Conservation (phyloP, 306 rosid genomes). For the Vigna radiata region DNA sequence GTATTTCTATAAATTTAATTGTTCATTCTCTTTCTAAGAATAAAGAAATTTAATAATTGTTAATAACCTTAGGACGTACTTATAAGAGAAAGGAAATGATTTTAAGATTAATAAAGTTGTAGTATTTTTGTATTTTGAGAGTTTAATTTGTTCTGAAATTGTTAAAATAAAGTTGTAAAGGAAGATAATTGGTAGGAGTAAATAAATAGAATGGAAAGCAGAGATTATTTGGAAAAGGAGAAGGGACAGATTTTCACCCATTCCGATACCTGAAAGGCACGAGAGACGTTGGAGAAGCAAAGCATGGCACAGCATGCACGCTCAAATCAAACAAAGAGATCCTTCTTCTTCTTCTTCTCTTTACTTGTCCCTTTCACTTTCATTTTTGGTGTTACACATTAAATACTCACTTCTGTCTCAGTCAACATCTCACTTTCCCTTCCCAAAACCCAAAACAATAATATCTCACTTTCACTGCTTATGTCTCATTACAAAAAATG, state of each 20-base stretch:
- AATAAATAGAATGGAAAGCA: neutral
- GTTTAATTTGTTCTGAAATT: too few species aligned
- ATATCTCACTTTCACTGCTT: constrained; percentile 54
- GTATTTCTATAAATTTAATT: too few species aligned
- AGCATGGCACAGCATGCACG: neutral
- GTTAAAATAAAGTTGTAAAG: too few species aligned
- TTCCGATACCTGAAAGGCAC: constrained; percentile 39
- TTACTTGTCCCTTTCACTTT: constrained; percentile 9
- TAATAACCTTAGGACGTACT: too few species aligned
- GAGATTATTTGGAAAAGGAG: neutral
- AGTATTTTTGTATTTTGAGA: too few species aligned
- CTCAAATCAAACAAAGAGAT: neutral
- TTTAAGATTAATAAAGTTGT: too few species aligned
- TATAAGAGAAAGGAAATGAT: too few species aligned
- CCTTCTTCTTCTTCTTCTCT: neutral
- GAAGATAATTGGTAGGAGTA: too few species aligned
- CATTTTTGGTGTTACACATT: neutral
- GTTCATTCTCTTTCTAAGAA: too few species aligned
- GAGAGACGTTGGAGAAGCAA: constrained; percentile 11
- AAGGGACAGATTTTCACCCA: constrained; percentile 40
- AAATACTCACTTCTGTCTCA: neutral
- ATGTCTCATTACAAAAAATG: neutral
- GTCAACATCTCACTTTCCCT: neutral
- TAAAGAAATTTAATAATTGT: too few species aligned
- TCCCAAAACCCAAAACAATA: constrained; percentile 28